Evolutionary conservation across 371 early-diverging fungal species (phyloP).

Genomic region (Nematocida homosporus): DNA sequence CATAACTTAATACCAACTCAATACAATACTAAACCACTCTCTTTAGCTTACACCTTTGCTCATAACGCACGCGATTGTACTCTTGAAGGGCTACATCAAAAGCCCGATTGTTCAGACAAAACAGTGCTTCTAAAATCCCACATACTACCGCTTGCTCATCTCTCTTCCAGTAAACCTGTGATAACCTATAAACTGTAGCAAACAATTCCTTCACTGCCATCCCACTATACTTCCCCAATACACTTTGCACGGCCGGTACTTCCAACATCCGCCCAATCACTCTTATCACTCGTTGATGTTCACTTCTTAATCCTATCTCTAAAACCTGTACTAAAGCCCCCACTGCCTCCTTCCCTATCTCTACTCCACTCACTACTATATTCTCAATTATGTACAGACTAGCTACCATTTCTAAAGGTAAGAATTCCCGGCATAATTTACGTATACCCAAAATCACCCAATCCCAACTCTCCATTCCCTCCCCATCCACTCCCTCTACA

Average conservation of each 20-base stretch:
- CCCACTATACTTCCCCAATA: neutral
- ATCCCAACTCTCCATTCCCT: neutral
- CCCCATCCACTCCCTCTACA: constrained; percentile 1
- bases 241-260: neutral
- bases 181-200: constrained; percentile 9
- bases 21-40: neutral
- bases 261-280: neutral
- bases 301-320: constrained; percentile 6
- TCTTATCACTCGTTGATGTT: constrained; percentile 7
- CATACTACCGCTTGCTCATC: constrained; percentile 12
- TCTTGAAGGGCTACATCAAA: constrained; percentile 22
- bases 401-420: constrained; percentile 5
- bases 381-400: constrained; percentile 16
- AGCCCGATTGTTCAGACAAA: neutral
- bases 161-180: constrained; percentile 50
- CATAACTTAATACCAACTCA: no score
- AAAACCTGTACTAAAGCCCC: neutral
- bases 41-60: neutral
- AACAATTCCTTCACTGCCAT: constrained; percentile 25
- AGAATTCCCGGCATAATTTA: constrained; percentile 16
- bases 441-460: constrained; percentile 1
- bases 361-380: neutral
- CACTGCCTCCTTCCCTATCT: constrained; percentile 1
- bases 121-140: constrained; percentile 27
- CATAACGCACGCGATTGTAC: constrained; percentile 21